Conservation (phyloP, 1,284 basidiomycete species). For the Volvariella surrecta region DNA sequence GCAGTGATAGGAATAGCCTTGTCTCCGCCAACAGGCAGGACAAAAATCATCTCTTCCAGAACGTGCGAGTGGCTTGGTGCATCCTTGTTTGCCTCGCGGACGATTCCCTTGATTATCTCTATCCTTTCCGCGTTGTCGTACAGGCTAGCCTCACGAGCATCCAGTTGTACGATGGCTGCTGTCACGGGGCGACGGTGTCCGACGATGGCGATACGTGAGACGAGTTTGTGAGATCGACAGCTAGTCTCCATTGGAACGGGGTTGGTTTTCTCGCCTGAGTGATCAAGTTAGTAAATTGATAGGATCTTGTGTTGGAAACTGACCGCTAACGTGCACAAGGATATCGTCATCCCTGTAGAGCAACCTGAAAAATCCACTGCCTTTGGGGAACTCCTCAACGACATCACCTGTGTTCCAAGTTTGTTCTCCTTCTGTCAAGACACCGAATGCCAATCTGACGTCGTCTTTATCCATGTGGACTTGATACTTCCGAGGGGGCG, state of each 20-base stretch:
- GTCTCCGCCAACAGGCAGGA: conserved; percentile 7
- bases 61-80: conserved; percentile 9
- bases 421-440: conserved; percentile 5
- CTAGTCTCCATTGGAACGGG: conserved; percentile 11
- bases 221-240: conserved; percentile 7
- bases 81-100: not conserved
- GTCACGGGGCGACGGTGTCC: conserved; percentile 10
- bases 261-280: conserved; percentile 11
- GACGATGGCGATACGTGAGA: conserved; percentile 9
- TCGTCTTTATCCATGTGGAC: conserved; percentile 9
- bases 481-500: conserved; percentile 5
- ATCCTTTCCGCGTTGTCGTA: conserved; percentile 8
- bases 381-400: conserved; percentile 9
- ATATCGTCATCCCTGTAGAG: conserved; percentile 12
- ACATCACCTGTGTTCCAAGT: conserved; percentile 13
- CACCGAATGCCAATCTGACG: conserved; percentile 8
- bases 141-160: conserved; percentile 4
- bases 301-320: not conserved
- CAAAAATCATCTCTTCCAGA: conserved; percentile 10
- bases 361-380: conserved; percentile 10
- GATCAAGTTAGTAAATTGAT: not conserved
- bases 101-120: conserved; percentile 4
- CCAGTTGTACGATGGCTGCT: conserved; percentile 10
- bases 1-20: conserved; percentile 10
- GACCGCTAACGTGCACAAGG: conserved; percentile 11